Percentiles rank a stretch among this genome's conserved stretches.
Conservation (phyloP, 1,284 basidiomycete genomes). For the Microstroma glucosiphilum region DNA sequence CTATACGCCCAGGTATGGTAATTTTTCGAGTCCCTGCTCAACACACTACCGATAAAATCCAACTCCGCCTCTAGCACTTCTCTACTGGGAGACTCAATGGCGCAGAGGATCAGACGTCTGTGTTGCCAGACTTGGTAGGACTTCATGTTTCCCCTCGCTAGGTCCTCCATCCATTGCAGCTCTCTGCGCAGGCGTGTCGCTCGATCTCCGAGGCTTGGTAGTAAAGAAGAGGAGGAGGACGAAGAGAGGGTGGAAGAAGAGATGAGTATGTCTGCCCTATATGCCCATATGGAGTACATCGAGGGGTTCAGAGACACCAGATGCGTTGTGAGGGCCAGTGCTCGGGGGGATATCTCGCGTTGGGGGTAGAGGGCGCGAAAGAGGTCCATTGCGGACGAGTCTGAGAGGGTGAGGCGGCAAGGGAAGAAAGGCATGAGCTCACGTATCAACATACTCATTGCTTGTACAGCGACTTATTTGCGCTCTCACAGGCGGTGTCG, state of each 20-base stretch:
- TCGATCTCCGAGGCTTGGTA: slow-evolving; percentile 5
- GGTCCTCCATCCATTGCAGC: slow-evolving; percentile 30
- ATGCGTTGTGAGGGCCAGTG: slow-evolving; percentile 35
- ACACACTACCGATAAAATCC: slow-evolving; percentile 25
- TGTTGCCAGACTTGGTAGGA: slow-evolving; percentile 45
- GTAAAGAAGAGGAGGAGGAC: neutral
- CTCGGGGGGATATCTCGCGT: slow-evolving; percentile 29
- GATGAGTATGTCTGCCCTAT: slow-evolving; percentile 31
- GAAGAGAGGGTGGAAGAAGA: neutral
- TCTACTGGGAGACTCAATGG: neutral
- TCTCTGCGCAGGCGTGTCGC: slow-evolving; percentile 22
- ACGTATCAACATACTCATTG: neutral
- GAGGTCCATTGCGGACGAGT: slow-evolving; percentile 42
- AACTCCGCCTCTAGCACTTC: slow-evolving; percentile 30
- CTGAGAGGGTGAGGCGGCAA: no score
- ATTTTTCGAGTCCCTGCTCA: slow-evolving; percentile 40
- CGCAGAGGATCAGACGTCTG: neutral
- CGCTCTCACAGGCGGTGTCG: slow-evolving; percentile 26
- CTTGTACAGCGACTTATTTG: no score
- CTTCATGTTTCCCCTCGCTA: slow-evolving; percentile 44
- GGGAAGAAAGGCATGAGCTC: neutral
- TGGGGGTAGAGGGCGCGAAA: slow-evolving; percentile 31
- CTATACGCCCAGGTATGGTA: slow-evolving; percentile 49
- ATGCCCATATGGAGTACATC: slow-evolving; percentile 44
- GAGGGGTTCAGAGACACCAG: slow-evolving; percentile 37